Percentiles rank a stretch among this genome's conserved stretches.
These are phyloP conservation scores for Cordyceps militaris DNA, from an alignment of 2,329 filamentous ascomycete species.

Conservation along the genomic window DNA sequence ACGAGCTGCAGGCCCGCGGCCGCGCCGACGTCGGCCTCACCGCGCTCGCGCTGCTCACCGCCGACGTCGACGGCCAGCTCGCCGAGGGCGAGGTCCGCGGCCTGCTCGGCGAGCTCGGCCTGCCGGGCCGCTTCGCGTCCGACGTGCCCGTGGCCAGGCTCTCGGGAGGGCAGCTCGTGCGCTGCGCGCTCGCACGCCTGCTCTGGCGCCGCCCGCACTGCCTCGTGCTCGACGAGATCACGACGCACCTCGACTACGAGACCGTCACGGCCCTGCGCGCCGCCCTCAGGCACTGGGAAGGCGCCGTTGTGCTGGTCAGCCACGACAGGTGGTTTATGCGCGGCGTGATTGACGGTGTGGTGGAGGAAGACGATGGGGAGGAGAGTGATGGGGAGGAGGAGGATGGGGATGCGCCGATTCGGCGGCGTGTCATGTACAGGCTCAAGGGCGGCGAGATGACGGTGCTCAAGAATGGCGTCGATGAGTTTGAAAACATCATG, in stretches of 20 bases:
- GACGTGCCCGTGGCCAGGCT: constrained; percentile 67
- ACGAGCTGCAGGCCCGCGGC: constrained; percentile 54
- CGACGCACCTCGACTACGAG: constrained; percentile 78
- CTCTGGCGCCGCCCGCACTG: constrained; percentile 63
- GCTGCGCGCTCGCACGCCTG: constrained; percentile 58
- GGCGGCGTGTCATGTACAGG: constrained; percentile 52
- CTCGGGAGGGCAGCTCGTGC: constrained; percentile 71
- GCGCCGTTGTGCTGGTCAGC: constrained; percentile 69
- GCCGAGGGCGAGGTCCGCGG: constrained; percentile 62
- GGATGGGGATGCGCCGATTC: constrained; percentile 32
- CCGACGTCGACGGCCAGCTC: constrained; percentile 44
- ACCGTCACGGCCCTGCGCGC: constrained; percentile 66
- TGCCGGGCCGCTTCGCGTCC: constrained; percentile 62
- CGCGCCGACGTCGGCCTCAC: constrained; percentile 46
- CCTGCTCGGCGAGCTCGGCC: constrained; percentile 60
- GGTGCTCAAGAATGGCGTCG: constrained; percentile 51
- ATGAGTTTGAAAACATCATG: constrained; percentile 57
- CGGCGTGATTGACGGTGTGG: constrained; percentile 59
- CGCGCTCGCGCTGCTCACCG: constrained; percentile 55
- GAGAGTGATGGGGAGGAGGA: constrained; percentile 26
- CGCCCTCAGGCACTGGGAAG: constrained; percentile 61
- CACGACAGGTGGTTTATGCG: constrained; percentile 80
- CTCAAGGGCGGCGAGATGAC: constrained; percentile 51
- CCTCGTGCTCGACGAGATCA: constrained; percentile 72
- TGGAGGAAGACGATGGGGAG: constrained; percentile 35